Conservation (phyloP, 1,284 basidiomycete species). For the Ceratobasidium sp. region DNA sequence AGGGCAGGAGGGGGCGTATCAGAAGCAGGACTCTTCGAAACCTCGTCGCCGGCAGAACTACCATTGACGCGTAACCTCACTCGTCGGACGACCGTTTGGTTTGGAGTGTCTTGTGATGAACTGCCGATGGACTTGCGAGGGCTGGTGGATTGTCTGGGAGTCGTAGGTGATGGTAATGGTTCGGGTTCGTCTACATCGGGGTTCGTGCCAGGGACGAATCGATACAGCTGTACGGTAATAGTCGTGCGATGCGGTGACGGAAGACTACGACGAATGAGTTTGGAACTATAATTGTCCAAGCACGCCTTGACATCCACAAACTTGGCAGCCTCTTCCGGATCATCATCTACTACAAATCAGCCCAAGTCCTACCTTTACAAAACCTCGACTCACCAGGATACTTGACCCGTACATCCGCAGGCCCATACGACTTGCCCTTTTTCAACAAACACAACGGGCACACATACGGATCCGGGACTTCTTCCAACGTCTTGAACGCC, state of each 20-base stretch:
- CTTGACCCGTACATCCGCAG: constrained; percentile 34
- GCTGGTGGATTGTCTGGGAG: constrained; percentile 4
- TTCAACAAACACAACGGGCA: constrained; percentile 44
- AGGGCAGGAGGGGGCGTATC: constrained; percentile 13
- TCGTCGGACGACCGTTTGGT: constrained; percentile 20
- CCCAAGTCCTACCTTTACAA: constrained; percentile 19
- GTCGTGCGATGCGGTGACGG: constrained; percentile 67
- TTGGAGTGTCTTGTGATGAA: constrained; percentile 12
- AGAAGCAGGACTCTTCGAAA: constrained; percentile 3
- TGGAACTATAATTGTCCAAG: constrained; percentile 72
- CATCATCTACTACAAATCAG: constrained; percentile 7
- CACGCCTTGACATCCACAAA: constrained; percentile 56
- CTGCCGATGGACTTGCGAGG: not conserved
- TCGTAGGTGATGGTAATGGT: not conserved
- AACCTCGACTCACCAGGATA: constrained; percentile 38
- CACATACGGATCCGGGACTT: constrained; percentile 41
- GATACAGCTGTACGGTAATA: constrained; percentile 73
- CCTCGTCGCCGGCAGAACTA: not conserved
- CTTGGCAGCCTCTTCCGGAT: constrained; percentile 36
- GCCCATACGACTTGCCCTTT: constrained; percentile 42
- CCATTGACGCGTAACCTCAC: constrained; percentile 28
- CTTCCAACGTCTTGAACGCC: constrained; percentile 57
- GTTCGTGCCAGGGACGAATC: constrained; percentile 58
- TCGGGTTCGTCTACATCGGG: constrained; percentile 28
- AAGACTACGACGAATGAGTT: constrained; percentile 69